These are phyloP conservation scores for Cladosporium sp. DNA, from an alignment of 2,329 filamentous ascomycete species.

Conservation along the genomic window DNA sequence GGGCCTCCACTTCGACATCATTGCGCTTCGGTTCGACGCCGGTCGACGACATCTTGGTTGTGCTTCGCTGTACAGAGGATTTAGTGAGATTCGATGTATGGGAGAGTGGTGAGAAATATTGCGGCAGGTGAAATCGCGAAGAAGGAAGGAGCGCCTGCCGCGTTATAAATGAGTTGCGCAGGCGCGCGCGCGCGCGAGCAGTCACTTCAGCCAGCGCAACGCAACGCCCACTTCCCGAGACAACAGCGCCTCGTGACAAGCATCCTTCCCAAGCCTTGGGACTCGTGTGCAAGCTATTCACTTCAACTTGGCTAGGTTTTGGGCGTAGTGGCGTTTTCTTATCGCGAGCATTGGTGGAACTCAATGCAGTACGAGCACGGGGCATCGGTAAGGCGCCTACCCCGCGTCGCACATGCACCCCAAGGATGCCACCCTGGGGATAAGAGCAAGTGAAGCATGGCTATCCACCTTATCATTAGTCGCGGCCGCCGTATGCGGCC, in stretches of 20 bases:
- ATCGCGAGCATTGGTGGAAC: constrained; percentile 2
- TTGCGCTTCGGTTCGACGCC: constrained; percentile 16
- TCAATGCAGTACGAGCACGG: not conserved
- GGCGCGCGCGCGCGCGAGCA: not conserved
- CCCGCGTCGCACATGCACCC: constrained; percentile 3
- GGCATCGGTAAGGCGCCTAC: not conserved
- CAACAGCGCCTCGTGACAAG: not conserved
- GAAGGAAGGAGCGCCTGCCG: too few relatives aligned
- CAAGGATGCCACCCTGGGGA: not conserved
- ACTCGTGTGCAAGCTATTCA: not conserved
- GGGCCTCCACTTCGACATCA: constrained; percentile 35
- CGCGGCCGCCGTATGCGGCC: not conserved
- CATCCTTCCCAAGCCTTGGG: not conserved
- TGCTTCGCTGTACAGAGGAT: not conserved
- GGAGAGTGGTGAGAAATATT: not conserved
- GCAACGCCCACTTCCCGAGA: not conserved
- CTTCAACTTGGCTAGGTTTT: not conserved
- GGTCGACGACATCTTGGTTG: constrained; percentile 4
- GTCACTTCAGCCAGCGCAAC: not conserved
- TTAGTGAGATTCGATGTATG: not conserved
- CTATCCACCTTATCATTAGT: too few relatives aligned
- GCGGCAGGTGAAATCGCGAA: too few relatives aligned
- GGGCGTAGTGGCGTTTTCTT: not conserved
- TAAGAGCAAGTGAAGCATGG: not conserved
- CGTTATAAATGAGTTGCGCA: too few relatives aligned